Percentiles rank a stretch among this genome's conserved stretches.
Evolutionary conservation across 2,329 filamentous ascomycete genomes (phyloP).

Genomic region (Aspergillus brunneoviolaceus): DNA sequence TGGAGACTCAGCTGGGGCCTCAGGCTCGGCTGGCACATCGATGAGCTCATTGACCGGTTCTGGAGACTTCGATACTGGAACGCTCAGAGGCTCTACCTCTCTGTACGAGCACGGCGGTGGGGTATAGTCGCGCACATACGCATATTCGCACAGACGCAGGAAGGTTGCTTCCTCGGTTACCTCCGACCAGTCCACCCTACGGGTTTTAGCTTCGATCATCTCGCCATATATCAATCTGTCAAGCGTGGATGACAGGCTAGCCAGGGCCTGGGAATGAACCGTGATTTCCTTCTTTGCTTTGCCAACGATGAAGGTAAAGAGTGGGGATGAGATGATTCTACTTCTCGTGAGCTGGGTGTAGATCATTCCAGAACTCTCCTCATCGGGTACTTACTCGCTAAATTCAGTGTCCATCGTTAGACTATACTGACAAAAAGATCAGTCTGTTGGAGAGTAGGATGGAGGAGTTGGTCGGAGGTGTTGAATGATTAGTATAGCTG

Average conservation of each 20-base stretch:
- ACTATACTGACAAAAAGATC: too few species aligned
- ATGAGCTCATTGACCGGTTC: not conserved
- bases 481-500: too few species aligned
- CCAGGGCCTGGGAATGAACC: slow-evolving; percentile 12
- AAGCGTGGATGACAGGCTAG: slow-evolving; percentile 7
- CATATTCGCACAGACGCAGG: slow-evolving; percentile 36
- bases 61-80: not conserved
- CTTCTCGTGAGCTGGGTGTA: too few species aligned
- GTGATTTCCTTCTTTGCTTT: slow-evolving; percentile 8
- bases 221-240: slow-evolving; percentile 12
- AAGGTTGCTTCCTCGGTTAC: slow-evolving; percentile 37
- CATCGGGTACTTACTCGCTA: too few species aligned
- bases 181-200: slow-evolving; percentile 29
- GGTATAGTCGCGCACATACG: slow-evolving; percentile 39
- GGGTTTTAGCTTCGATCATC: slow-evolving; percentile 13
- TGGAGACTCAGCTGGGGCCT: not conserved
- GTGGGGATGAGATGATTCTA: slow-evolving; percentile 3
- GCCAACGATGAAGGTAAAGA: slow-evolving; percentile 16
- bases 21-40: not conserved
- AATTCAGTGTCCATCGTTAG: too few species aligned
- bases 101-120: slow-evolving; percentile 12
- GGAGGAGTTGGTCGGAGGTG: too few species aligned
- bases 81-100: not conserved
- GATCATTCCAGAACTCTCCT: too few species aligned
- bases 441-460: too few species aligned